Evolutionary conservation across 306 rosid species (phyloP), one percentile per base, ranked within the genome.

Genomic region (Ammopiptanthus mongolicus): DNA sequence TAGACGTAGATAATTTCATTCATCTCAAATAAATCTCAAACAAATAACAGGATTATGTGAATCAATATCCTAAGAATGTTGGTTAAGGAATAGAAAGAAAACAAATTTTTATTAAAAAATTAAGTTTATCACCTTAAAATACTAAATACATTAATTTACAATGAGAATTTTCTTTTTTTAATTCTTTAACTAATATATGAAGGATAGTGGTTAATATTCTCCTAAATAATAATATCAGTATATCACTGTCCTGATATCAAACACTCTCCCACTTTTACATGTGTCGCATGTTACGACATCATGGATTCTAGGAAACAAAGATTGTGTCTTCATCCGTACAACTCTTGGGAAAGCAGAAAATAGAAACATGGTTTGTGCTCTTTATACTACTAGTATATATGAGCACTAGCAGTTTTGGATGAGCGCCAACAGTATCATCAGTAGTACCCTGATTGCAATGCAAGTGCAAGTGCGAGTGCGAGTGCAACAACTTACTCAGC

Each of bases 241-340:
- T 18, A 22, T 12, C 39, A 55, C 1, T 8, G n/a, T 44, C 6
- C 23, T 22, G 9, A 37, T n/a, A 39, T 39, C 39, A 56, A 56
- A 41, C 46, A 58, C 52, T 58, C 44, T 5, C 39, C 55, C 37
- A 17, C 36, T 47, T 47, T 10, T 44, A 19, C 33, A 21, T 47
- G 47, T 17, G 18, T 28, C 9, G 3, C 8, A 59, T 62, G 71
- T 52, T 61, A 71, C 58, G 51, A 53, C 73, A 63, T 63, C 47
- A 63, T 34, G 74, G 46, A 79, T 79, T 19, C 55, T 41, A 79
- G 62, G 63, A 72, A 79, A 73, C 59, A 50, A 25, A 39, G 17
- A 52, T 23, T 19, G 21, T 61, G 62, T 62, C 62, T 48, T 29
- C 11, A 74, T 48, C 39, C 39, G 22, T 61, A 74, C 69, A 59